Evolutionary conservation across 192 early-diverging fungal genomes (phyloP).

Genomic region (Podila epicladia): DNA sequence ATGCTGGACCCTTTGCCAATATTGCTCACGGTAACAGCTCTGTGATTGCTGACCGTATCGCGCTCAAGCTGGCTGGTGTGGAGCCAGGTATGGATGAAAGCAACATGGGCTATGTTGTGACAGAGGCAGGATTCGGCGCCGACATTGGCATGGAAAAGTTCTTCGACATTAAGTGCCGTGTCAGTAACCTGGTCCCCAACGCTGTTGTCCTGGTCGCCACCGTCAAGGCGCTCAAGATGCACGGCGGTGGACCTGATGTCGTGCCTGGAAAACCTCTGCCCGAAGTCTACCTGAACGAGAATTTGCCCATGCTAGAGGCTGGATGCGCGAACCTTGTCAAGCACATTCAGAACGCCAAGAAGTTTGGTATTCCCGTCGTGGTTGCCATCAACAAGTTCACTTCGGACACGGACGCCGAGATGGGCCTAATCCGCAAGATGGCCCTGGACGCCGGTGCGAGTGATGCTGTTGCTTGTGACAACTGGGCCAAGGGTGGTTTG

Average conservation of each 20-base stretch:
- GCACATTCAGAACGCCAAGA: conserved; percentile 92
- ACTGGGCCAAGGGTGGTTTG: conserved; percentile 95
- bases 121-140: conserved; percentile 98
- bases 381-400: conserved; percentile 94
- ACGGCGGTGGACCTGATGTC: conserved; percentile 92
- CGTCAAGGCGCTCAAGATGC: conserved; percentile 95
- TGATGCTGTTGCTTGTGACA: conserved; percentile 85
- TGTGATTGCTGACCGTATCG: conserved; percentile 95
- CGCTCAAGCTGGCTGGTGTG: conserved; percentile 90
- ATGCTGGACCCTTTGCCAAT: conserved; percentile 99
- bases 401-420: conserved; percentile 86
- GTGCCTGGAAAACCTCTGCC: conserved; percentile 88
- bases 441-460: conserved; percentile 88
- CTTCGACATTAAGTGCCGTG: conserved; percentile 98
- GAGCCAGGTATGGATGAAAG: conserved; percentile 63
- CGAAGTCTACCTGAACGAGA: conserved; percentile 91
- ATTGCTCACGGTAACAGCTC: conserved; percentile 99
- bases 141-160: conserved; percentile 99
- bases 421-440: conserved; percentile 75
- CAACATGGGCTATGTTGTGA: conserved; percentile 89
- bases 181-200: conserved; percentile 88
- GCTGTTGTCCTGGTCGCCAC: conserved; percentile 95
- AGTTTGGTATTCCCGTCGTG: conserved; percentile 91
- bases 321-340: conserved; percentile 90
- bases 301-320: conserved; percentile 81